phyloP scores from a whole-genome alignment of 2,329 filamentous ascomycete genomes.

The Ophiostoma australiae region DNA sequence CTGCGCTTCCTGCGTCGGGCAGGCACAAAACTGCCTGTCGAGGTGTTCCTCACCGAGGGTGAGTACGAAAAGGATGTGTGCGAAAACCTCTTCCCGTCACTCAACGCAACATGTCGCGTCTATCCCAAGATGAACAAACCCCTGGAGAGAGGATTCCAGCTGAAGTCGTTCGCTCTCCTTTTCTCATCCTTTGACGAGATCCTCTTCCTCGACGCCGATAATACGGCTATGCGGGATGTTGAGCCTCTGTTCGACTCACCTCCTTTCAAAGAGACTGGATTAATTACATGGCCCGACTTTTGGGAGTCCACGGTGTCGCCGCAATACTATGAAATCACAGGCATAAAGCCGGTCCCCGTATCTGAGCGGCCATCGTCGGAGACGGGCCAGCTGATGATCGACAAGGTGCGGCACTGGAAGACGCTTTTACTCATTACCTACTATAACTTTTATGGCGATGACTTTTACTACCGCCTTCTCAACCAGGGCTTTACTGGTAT shows the following conservation, averaged over 20 bases:
- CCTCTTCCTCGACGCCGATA: slow-evolving; percentile 55
- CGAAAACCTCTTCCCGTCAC: slow-evolving; percentile 31
- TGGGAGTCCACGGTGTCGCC: slow-evolving; percentile 42
- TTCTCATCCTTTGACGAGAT: slow-evolving; percentile 57
- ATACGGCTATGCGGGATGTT: slow-evolving; percentile 42
- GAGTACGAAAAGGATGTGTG: slow-evolving; percentile 35
- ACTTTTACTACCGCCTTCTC: slow-evolving; percentile 47
- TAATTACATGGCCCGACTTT: slow-evolving; percentile 56
- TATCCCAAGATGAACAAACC: slow-evolving; percentile 30
- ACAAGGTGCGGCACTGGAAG: slow-evolving; percentile 43
- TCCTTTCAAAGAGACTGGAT: slow-evolving; percentile 47
- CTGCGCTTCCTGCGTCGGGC: slow-evolving; percentile 48
- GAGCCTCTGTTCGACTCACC: slow-evolving; percentile 44
- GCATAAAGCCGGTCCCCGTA: slow-evolving; percentile 33
- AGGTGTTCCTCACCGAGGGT: slow-evolving; percentile 35
- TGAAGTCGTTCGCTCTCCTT: slow-evolving; percentile 53
- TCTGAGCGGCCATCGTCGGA: slow-evolving; percentile 39
- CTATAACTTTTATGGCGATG: slow-evolving; percentile 52
- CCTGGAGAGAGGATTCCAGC: slow-evolving; percentile 44
- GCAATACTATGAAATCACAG: slow-evolving; percentile 43
- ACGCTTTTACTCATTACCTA: slow-evolving; percentile 47
- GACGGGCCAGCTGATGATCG: slow-evolving; percentile 45
- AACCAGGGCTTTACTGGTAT: slow-evolving; percentile 41
- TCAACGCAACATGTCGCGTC: slow-evolving; percentile 35
- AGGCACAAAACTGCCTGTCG: slow-evolving; percentile 46